These are phyloP conservation scores for Cladophialophora yegresii DNA, from an alignment of 2,329 filamentous ascomycete genomes.

Conservation along the genomic window DNA sequence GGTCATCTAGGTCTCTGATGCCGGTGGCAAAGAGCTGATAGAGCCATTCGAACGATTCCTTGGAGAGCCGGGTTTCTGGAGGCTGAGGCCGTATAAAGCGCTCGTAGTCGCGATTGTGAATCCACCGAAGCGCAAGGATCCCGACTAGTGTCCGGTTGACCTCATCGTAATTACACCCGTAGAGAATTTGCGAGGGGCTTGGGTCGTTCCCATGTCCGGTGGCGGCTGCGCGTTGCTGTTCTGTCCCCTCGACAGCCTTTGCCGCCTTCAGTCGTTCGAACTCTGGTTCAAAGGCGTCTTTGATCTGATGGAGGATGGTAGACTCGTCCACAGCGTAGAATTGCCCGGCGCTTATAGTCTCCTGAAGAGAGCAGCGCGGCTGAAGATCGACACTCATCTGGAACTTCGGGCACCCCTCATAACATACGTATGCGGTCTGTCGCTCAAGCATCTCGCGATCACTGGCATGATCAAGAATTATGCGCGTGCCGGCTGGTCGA, in stretches of 20 bases:
- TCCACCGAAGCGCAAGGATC: constrained; percentile 44
- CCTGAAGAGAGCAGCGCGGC: constrained; percentile 26
- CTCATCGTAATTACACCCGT: constrained; percentile 42
- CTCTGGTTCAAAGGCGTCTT: constrained; percentile 38
- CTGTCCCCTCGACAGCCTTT: constrained; percentile 34
- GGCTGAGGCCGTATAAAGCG: constrained; percentile 40
- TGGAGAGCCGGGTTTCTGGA: constrained; percentile 34
- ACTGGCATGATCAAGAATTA: constrained; percentile 28
- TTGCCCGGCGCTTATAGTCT: constrained; percentile 30
- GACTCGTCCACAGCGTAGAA: constrained; percentile 36
- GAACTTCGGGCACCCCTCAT: constrained; percentile 20
- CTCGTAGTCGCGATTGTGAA: constrained; percentile 42
- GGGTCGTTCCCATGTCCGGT: constrained; percentile 30
- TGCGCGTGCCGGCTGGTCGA: background rate
- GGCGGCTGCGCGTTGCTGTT: constrained; percentile 19
- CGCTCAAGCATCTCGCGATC: constrained; percentile 11
- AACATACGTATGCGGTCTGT: constrained; percentile 17
- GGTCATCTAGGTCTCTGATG: constrained; percentile 32
- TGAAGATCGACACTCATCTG: constrained; percentile 21
- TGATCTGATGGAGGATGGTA: constrained; percentile 37
- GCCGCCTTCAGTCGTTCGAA: constrained; percentile 40
- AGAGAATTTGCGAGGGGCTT: constrained; percentile 40
- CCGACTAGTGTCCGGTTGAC: constrained; percentile 47
- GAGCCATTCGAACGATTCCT: constrained; percentile 40
- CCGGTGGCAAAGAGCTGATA: constrained; percentile 33